phyloP scores from a whole-genome alignment of 2,329 filamentous ascomycete species.

The Chrysoporthe austroafricana region DNA sequence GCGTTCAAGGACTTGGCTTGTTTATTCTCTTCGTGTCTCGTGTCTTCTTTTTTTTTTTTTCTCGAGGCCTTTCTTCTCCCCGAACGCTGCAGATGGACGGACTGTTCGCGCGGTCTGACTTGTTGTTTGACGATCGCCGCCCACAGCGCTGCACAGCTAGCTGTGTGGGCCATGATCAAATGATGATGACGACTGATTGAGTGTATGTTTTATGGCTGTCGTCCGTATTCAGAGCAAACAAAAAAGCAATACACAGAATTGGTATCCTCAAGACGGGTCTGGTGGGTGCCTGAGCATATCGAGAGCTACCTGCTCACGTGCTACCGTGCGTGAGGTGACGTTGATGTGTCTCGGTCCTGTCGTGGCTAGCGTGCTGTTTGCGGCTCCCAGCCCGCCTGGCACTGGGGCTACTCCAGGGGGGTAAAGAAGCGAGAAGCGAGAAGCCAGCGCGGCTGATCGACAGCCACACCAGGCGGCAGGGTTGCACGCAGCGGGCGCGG shows the following conservation, averaged over 20 bases:
- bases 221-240: background rate
- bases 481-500: constrained; percentile 1
- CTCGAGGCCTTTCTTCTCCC: background rate
- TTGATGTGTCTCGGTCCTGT: background rate
- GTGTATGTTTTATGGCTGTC: constrained; percentile 8
- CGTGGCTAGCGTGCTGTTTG: background rate
- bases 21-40: background rate
- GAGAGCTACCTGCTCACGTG: background rate
- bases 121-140: background rate
- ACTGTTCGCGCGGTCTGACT: background rate
- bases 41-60: background rate
- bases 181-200: constrained; percentile 10
- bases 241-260: background rate
- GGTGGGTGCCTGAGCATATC: background rate
- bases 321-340: background rate
- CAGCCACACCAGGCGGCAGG: background rate
- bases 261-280: background rate
- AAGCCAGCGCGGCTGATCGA: background rate
- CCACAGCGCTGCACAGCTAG: background rate
- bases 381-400: background rate
- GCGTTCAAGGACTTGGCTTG: constrained; percentile 19
- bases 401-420: background rate
- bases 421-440: no score
- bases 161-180: constrained; percentile 2
- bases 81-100: background rate